phyloP scores from a whole-genome alignment of 2,329 filamentous ascomycete genomes.

The Remersonia thermophila region DNA sequence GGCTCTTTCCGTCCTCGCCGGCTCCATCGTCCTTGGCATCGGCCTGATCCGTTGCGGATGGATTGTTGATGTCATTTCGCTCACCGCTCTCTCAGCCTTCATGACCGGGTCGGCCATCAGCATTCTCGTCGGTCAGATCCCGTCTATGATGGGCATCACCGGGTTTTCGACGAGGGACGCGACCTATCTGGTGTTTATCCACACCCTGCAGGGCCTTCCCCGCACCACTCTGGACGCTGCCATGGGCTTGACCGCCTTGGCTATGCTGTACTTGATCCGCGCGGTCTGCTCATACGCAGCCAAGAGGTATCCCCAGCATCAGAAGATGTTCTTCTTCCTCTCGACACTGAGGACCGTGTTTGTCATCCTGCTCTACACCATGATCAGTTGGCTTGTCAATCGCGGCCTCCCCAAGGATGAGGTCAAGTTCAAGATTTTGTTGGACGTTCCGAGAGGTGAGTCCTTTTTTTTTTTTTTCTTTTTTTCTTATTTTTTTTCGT shows the following conservation, averaged over 20 bases:
- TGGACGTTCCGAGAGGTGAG: conserved; percentile 61
- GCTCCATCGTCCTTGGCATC: conserved; percentile 63
- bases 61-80: conserved; percentile 85
- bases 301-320: conserved; percentile 53
- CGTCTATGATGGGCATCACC: conserved; percentile 66
- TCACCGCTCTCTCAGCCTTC: conserved; percentile 83
- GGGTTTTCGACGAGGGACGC: conserved; percentile 62
- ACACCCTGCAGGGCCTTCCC: conserved; percentile 62
- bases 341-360: conserved; percentile 84
- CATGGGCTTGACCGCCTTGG: conserved; percentile 73
- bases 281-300: conserved; percentile 51
- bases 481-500: no score
- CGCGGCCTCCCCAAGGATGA: conserved; percentile 44
- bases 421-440: conserved; percentile 63
- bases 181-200: conserved; percentile 74
- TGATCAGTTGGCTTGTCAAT: conserved; percentile 82
- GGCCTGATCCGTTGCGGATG: conserved; percentile 73
- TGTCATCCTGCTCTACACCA: conserved; percentile 80
- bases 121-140: conserved; percentile 75
- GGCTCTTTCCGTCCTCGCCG: conserved; percentile 64
- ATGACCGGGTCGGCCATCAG: conserved; percentile 94
- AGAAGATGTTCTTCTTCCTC: conserved; percentile 78
- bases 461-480: no score
- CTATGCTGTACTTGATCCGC: conserved; percentile 66
- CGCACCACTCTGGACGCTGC: conserved; percentile 64